Conservation (phyloP, 78 protist genomes). For the Dictyostelium capitatum region DNA sequence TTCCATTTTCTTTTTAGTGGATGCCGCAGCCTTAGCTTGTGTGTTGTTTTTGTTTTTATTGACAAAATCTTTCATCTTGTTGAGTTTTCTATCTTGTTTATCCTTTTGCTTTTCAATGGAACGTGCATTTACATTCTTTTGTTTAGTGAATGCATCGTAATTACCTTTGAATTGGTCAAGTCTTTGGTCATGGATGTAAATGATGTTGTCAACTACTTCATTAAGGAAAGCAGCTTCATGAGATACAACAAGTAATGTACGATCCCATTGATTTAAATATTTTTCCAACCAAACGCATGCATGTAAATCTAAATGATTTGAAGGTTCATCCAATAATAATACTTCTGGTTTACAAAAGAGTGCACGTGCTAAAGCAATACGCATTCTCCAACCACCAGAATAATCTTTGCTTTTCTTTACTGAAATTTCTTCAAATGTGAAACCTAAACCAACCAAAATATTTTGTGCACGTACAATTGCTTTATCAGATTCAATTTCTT, state of each 20-base stretch:
- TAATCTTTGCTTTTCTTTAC: constrained; percentile 62
- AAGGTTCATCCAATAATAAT: constrained; percentile 97
- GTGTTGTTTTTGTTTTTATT: constrained; percentile 38
- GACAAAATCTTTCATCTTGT: constrained; percentile 74
- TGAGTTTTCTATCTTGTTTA: constrained; percentile 50
- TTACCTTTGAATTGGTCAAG: constrained; percentile 87
- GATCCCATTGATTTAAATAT: constrained; percentile 85
- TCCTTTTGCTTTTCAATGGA: constrained; percentile 33
- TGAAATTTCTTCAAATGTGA: constrained; percentile 78
- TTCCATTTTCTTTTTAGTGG: constrained; percentile 46
- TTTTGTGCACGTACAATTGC: constrained; percentile 77
- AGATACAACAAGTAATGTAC: constrained; percentile 92
- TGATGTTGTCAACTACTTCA: constrained; percentile 84
- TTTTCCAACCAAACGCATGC: constrained; percentile 96
- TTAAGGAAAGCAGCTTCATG: constrained; percentile 95
- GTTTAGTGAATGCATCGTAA: constrained; percentile 76
- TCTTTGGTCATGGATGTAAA: constrained; percentile 85
- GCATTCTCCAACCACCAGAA: constrained; percentile 99
- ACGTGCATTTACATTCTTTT: constrained; percentile 2
- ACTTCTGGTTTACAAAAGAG: constrained; percentile 94
- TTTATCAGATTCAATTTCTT: constrained; percentile 84
- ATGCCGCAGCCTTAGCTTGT: constrained; percentile 42
- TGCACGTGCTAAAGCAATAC: constrained; percentile 96
- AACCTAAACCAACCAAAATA: constrained; percentile 93
- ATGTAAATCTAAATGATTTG: constrained; percentile 94